Evolutionary conservation across 306 rosid species (phyloP).

Genomic region (Acmispon strigosus): DNA sequence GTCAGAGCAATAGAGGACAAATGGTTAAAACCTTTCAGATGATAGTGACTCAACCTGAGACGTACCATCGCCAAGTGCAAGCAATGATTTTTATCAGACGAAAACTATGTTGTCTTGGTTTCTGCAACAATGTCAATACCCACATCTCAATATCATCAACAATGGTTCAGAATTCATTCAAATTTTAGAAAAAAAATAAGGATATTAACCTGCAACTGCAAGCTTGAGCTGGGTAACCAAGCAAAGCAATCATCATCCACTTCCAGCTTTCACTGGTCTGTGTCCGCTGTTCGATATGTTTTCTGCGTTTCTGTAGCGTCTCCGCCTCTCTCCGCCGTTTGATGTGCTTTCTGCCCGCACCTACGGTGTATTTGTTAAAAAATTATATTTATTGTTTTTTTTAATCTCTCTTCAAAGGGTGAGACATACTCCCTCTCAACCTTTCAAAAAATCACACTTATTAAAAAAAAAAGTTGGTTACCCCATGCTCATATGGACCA

Average conservation of each 20-base stretch:
- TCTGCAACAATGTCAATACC: not conserved
- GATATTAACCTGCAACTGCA: not conserved
- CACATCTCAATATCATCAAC: not conserved
- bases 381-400: too few relatives aligned
- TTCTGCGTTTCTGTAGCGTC: too few relatives aligned
- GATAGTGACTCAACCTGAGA: conserved; percentile 10
- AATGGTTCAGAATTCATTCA: not conserved
- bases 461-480: too few relatives aligned
- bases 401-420: too few relatives aligned
- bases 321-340: too few relatives aligned
- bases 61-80: conserved; percentile 5
- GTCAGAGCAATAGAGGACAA: not conserved
- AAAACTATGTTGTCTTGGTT: not conserved
- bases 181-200: not conserved
- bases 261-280: not conserved
- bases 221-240: not conserved
- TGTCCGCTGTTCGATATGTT: too few relatives aligned
- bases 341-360: too few relatives aligned
- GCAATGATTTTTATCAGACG: too few relatives aligned
- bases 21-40: conserved; percentile 13
- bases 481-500: too few relatives aligned
- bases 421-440: too few relatives aligned
- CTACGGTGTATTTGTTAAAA: too few relatives aligned
- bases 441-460: too few relatives aligned
- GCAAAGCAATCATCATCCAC: not conserved